Evolutionary conservation across 257 asterid species (phyloP).

Genomic region (Gentiana straminea): DNA sequence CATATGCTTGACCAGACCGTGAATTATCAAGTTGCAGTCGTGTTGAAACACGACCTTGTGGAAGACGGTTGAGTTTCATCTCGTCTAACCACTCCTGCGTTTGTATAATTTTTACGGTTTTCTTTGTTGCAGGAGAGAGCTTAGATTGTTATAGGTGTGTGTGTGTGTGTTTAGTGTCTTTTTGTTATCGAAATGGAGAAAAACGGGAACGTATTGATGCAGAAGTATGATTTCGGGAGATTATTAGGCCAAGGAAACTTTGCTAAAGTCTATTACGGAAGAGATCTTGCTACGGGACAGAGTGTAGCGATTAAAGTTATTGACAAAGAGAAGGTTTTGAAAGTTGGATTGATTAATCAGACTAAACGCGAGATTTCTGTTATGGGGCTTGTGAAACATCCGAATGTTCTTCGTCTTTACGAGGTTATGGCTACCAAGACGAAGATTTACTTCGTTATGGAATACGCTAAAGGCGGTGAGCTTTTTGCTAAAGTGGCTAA

Average conservation of each 20-base stretch:
- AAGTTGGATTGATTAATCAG: slow-evolving; percentile 51
- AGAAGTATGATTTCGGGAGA: slow-evolving; percentile 73
- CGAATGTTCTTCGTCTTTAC: slow-evolving; percentile 40
- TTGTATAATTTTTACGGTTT: slow-evolving; percentile 3
- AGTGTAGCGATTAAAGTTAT: slow-evolving; percentile 77
- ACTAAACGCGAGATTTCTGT: slow-evolving; percentile 65
- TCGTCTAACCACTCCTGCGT: slow-evolving; percentile 14
- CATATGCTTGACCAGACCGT: slow-evolving; percentile 23
- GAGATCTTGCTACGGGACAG: slow-evolving; percentile 44
- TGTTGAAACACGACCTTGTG: slow-evolving; percentile 18
- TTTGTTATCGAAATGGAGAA: slow-evolving; percentile 29
- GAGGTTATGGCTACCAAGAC: slow-evolving; percentile 80
- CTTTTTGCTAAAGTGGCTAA: slow-evolving; percentile 55
- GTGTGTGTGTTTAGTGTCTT: slow-evolving; percentile 3
- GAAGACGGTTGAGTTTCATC: slow-evolving; percentile 20
- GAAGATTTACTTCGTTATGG: slow-evolving; percentile 63
- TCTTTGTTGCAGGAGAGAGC: slow-evolving; percentile 14
- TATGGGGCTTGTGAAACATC: slow-evolving; percentile 61
- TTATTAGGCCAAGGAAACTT: slow-evolving; percentile 74
- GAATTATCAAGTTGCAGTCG: slow-evolving; percentile 8
- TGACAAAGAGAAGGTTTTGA: slow-evolving; percentile 56
- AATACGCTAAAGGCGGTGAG: slow-evolving; percentile 78
- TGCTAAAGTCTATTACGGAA: slow-evolving; percentile 72
- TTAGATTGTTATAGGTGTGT: slow-evolving; percentile 5
- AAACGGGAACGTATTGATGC: slow-evolving; percentile 49